Conservation (phyloP, 768 basidiomycete species). For the Suillus hirtellus region DNA sequence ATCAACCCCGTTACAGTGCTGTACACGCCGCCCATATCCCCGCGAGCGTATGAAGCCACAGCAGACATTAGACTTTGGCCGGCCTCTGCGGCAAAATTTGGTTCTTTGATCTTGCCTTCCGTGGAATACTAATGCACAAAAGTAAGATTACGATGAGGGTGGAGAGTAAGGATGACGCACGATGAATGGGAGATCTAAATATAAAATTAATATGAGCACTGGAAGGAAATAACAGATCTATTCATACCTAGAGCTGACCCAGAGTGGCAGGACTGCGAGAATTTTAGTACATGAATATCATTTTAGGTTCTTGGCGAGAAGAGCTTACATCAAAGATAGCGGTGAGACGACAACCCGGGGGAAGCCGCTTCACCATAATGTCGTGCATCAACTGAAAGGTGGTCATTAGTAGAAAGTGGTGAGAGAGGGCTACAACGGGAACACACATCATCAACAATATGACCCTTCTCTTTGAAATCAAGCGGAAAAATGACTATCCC, state of each 20-base stretch:
- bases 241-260: constrained; percentile 76
- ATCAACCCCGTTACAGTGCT: constrained; percentile 71
- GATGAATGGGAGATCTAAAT: constrained; percentile 67
- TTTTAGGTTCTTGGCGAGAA: not conserved
- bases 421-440: not conserved
- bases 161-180: constrained; percentile 35
- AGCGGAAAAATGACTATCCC: constrained; percentile 82
- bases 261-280: constrained; percentile 78
- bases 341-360: constrained; percentile 86
- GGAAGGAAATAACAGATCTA: not conserved
- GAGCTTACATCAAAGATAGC: constrained; percentile 70
- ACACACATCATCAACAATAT: constrained; percentile 89
- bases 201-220: not conserved
- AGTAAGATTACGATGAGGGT: not conserved
- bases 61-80: constrained; percentile 85
- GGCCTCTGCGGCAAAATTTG: constrained; percentile 84
- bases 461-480: constrained; percentile 61
- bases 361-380: constrained; percentile 79
- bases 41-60: constrained; percentile 70
- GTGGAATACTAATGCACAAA: constrained; percentile 71
- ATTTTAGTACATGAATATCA: constrained; percentile 6
- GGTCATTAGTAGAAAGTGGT: constrained; percentile 10
- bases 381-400: constrained; percentile 62
- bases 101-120: constrained; percentile 94
- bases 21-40: constrained; percentile 80